Evolutionary conservation across 148 eudicot genomes (phyloP), one percentile per base, ranked within the genome.

Genomic region (Rhododendron henanense): DNA sequence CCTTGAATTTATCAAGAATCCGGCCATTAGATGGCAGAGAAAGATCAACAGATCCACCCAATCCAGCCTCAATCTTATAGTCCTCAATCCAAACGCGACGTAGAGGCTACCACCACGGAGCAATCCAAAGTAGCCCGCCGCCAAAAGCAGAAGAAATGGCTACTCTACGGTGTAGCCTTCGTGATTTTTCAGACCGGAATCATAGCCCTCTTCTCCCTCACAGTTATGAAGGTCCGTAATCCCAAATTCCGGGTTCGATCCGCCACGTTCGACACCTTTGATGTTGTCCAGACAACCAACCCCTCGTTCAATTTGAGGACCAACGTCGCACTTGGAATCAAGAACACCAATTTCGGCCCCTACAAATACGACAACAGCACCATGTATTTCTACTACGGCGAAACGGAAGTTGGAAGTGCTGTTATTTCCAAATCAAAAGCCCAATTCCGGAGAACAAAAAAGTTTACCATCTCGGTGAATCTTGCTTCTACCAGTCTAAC

Each of bases 161-260:
- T 63, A 0, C 3, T 44, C 2, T 82, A 63, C 8, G 13, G 69
- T 1, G 19, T 25, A 6, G 55, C 55, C 37, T 82, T 82, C 8
- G 69, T 21, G 0, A 48, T 87, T 2, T 84, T 84, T 7, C 88
- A 87, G 76, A 79, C 47, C 9, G 77, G 11, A 4, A 73, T 86
- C 31, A 77, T 86, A 37, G 2, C 14, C 1, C 11, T 81, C 55
- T 74, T 86, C 39, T 19, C 83, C 33, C 50, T 83, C 14, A 87
- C 88, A 13, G 33, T 87, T 10, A 50, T 87, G 79, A 84, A 83
- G 23, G 11, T 87, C 71, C 57, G 28, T 19, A 80, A 86, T 25
- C 89, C 89, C 11, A 87, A 81, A 11, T 87, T 84, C 23, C 86
- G 84, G 9, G 76, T 87, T 2, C n/a, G 44, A 9, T 55, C 81